These are phyloP conservation scores for Neurospora tetraspora DNA, from an alignment of 495 filamentous ascomycete species.

Conservation along the genomic window DNA sequence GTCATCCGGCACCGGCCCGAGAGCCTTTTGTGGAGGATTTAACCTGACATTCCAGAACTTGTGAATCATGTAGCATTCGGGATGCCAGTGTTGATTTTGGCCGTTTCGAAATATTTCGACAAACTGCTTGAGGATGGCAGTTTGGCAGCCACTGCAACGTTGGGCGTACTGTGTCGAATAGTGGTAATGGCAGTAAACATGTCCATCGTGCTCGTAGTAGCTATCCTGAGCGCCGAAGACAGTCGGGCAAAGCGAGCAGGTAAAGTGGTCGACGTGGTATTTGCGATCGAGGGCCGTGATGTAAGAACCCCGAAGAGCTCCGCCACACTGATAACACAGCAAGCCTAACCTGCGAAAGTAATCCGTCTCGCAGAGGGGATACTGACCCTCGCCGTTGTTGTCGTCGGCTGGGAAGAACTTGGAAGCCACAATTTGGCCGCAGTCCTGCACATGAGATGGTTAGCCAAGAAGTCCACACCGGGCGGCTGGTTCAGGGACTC, in stretches of 20 bases:
- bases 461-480: slow-evolving; percentile 5
- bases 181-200: slow-evolving; percentile 97
- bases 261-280: slow-evolving; percentile 99
- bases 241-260: slow-evolving; percentile 92
- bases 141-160: slow-evolving; percentile 91
- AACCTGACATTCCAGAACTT: slow-evolving; percentile 99
- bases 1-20: slow-evolving; percentile 51
- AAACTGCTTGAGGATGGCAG: slow-evolving; percentile 98
- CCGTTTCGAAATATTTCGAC: slow-evolving; percentile 98
- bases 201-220: slow-evolving; percentile 96
- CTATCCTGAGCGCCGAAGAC: slow-evolving; percentile 97
- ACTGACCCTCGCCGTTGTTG: slow-evolving; percentile 73
- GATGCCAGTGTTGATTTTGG: slow-evolving; percentile 98
- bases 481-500: slow-evolving; percentile 28
- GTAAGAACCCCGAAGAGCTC: slow-evolving; percentile 91
- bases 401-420: slow-evolving; percentile 98
- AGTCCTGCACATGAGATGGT: slow-evolving; percentile 55
- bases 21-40: slow-evolving; percentile 32
- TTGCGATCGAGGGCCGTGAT: slow-evolving; percentile 97
- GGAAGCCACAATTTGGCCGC: slow-evolving; percentile 88
- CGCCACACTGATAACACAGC: slow-evolving; percentile 83
- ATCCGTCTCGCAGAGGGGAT: slow-evolving; percentile 94
- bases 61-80: slow-evolving; percentile 99
- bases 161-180: slow-evolving; percentile 98
- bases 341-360: slow-evolving; percentile 91